Evolutionary conservation across 1,284 basidiomycete genomes (phyloP).

Genomic region (Calocybe gambosa): DNA sequence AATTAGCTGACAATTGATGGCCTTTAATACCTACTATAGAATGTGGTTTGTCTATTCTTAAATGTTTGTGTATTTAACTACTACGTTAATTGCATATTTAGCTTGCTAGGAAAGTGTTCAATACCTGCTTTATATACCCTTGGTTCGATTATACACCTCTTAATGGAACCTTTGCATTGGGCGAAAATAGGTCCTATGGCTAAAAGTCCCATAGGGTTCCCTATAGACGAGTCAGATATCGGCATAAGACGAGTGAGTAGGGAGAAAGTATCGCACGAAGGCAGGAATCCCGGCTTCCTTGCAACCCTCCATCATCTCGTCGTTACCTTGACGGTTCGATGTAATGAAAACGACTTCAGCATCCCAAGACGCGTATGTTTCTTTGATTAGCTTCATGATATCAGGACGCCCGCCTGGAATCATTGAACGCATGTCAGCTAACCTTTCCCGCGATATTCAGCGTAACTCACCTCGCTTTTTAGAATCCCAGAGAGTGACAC

Average conservation of each 20-base stretch:
- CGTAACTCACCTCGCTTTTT: constrained; percentile 43
- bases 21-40: background rate
- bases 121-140: background rate
- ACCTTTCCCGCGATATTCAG: background rate
- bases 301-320: constrained; percentile 65
- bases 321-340: constrained; percentile 55
- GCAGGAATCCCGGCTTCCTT: constrained; percentile 56
- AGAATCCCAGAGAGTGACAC: constrained; percentile 58
- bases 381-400: constrained; percentile 40
- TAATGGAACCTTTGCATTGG: background rate
- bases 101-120: background rate
- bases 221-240: constrained; percentile 16
- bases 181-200: background rate
- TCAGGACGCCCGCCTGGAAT: constrained; percentile 38
- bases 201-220: constrained; percentile 40
- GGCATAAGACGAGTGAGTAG: background rate
- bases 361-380: constrained; percentile 34
- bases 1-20: background rate
- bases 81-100: background rate
- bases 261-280: constrained; percentile 33
- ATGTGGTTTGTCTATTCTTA: background rate
- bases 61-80: background rate
- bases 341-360: constrained; percentile 65
- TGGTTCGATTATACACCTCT: background rate
- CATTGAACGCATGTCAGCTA: constrained; percentile 1